These are phyloP conservation scores for Colletotrichum tabaci DNA, from an alignment of 2,329 filamentous ascomycete species.

Conservation along the genomic window DNA sequence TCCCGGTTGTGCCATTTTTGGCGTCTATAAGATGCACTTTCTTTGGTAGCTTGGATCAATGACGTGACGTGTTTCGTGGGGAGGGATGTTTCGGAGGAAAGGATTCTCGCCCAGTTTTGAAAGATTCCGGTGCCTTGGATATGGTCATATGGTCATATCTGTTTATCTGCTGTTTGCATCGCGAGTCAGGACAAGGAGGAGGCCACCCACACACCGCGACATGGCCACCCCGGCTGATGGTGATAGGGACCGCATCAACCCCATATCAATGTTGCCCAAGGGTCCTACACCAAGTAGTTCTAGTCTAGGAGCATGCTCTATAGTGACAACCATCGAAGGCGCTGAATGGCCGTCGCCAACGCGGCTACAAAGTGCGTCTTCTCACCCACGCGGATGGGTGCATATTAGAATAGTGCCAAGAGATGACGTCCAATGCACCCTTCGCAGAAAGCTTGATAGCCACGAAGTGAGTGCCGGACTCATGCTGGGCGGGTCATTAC, in stretches of 20 bases:
- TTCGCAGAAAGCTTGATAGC: slow-evolving; percentile 13
- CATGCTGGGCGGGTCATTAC: slow-evolving; percentile 9
- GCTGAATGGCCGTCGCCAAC: neutral
- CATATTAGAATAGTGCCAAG: neutral
- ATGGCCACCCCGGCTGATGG: slow-evolving; percentile 24
- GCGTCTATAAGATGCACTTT: no score
- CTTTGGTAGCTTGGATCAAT: neutral
- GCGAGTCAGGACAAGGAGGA: slow-evolving; percentile 29
- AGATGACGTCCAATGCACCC: neutral
- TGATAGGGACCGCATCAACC: slow-evolving; percentile 13
- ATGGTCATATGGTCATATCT: neutral
- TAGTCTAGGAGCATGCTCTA: no score
- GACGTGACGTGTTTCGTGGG: neutral
- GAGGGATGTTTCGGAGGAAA: neutral
- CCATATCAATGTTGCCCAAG: slow-evolving; percentile 12
- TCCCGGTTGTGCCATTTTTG: slow-evolving; percentile 23
- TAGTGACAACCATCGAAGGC: neutral
- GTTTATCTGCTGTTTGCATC: slow-evolving; percentile 25
- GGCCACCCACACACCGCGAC: neutral
- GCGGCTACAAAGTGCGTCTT: neutral
- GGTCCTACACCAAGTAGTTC: neutral
- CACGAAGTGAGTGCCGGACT: neutral
- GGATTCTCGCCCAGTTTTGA: slow-evolving; percentile 1
- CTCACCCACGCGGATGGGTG: no score
- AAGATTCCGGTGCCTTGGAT: neutral